phyloP scores from a whole-genome alignment of 768 basidiomycete species.

The Mrakia hoshinonis region DNA sequence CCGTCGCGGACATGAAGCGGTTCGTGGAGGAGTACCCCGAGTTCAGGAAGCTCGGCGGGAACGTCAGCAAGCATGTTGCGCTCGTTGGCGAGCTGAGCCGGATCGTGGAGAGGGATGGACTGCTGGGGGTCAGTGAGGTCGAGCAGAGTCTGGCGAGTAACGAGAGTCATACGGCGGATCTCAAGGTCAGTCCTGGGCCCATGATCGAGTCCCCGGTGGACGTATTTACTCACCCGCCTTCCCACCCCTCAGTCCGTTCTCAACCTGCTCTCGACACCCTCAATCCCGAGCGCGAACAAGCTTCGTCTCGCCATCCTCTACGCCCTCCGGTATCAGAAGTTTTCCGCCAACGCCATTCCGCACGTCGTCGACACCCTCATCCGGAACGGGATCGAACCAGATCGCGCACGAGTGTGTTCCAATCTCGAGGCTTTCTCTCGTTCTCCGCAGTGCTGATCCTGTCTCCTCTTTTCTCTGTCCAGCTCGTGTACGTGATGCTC shows the following conservation, averaged over 20 bases:
- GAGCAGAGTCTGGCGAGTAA: slow-evolving; percentile 93
- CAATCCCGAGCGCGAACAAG: slow-evolving; percentile 69
- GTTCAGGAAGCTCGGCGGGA: slow-evolving; percentile 89
- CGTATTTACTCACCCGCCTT: background rate
- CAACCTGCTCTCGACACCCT: slow-evolving; percentile 58
- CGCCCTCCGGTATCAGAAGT: slow-evolving; percentile 89
- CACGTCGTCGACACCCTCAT: slow-evolving; percentile 45
- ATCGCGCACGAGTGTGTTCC: slow-evolving; percentile 40
- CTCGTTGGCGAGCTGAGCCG: slow-evolving; percentile 92
- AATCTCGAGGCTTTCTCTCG: background rate
- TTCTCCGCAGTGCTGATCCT: background rate
- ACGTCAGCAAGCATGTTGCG: slow-evolving; percentile 97
- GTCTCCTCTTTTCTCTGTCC: background rate
- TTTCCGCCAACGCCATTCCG: slow-evolving; percentile 69
- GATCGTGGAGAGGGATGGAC: slow-evolving; percentile 71
- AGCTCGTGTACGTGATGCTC: slow-evolving; percentile 88
- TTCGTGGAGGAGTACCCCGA: slow-evolving; percentile 94
- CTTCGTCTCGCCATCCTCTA: slow-evolving; percentile 83
- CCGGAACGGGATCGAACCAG: slow-evolving; percentile 46
- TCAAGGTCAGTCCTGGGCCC: slow-evolving; percentile 52
- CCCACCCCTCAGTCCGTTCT: slow-evolving; percentile 60
- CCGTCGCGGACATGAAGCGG: slow-evolving; percentile 90
- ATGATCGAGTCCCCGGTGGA: background rate
- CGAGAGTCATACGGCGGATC: slow-evolving; percentile 66
- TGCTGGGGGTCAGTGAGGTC: slow-evolving; percentile 84